Evolutionary conservation across 176 grass and related monocot genomes (phyloP).

Genomic region (Carex pumila): DNA sequence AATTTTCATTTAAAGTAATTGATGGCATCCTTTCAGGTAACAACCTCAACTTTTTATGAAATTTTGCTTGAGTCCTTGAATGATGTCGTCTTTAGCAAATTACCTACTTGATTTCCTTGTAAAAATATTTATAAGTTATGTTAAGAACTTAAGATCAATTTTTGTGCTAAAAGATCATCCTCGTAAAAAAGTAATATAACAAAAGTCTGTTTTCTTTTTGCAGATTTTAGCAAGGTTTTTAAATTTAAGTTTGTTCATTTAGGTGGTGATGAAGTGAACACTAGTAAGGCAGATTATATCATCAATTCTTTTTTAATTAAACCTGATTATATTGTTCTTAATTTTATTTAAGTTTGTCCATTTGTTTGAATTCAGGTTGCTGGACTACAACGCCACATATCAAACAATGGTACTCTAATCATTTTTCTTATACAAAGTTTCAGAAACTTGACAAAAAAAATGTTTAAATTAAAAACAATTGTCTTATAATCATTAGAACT

Average conservation of each 20-base stretch:
- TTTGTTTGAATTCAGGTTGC: slow-evolving; percentile 48
- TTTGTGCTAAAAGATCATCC: not conserved
- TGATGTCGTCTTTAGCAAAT: not conserved
- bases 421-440: not conserved
- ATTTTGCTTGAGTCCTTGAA: not conserved
- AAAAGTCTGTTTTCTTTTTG: slow-evolving; percentile 21
- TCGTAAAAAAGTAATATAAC: not conserved
- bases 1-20: slow-evolving; percentile 82
- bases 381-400: slow-evolving; percentile 59
- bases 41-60: not conserved
- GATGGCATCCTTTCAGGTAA: slow-evolving; percentile 97
- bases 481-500: not conserved
- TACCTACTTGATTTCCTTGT: not conserved
- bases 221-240: slow-evolving; percentile 96
- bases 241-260: slow-evolving; percentile 94
- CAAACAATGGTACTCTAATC: slow-evolving; percentile 43
- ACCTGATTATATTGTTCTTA: not conserved
- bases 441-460: not conserved
- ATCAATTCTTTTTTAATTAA: not conserved
- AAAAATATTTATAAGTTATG: not conserved
- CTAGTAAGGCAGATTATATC: slow-evolving; percentile 46
- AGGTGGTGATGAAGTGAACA: slow-evolving; percentile 92
- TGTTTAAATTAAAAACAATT: not conserved
- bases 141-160: not conserved
- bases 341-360: not conserved